Percentiles rank a stretch among this genome's conserved stretches.
phyloP scores from a whole-genome alignment of 306 rosid genomes.

The Morella rubra region DNA sequence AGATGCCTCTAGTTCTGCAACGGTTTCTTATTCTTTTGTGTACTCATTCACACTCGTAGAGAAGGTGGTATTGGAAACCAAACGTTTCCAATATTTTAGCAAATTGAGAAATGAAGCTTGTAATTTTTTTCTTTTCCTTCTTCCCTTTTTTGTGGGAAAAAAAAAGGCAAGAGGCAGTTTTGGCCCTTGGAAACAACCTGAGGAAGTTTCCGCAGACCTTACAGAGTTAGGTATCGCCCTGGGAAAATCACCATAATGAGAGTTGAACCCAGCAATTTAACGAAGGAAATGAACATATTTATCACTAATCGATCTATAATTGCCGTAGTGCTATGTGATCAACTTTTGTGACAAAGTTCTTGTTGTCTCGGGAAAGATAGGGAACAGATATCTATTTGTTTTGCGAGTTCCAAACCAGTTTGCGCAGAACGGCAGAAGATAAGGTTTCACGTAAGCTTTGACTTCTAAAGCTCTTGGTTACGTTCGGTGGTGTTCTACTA shows the following conservation, averaged over 20 bases:
- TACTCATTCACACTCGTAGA: not conserved
- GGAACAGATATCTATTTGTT: not conserved
- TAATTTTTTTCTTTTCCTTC: not conserved
- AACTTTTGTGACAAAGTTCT: not conserved
- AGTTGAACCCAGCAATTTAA: too few species aligned
- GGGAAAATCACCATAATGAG: too few species aligned
- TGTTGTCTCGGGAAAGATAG: not conserved
- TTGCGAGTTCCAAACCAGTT: conserved; percentile 15
- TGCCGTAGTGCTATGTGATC: too few species aligned
- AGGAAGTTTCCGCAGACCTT: not conserved
- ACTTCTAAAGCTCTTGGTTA: conserved; percentile 1
- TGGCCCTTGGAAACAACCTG: not conserved
- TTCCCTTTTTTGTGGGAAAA: too few species aligned
- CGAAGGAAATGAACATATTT: not conserved
- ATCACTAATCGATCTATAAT: not conserved
- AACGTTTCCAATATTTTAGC: not conserved
- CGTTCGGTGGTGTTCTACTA: not conserved
- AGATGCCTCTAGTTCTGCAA: too few species aligned
- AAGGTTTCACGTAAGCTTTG: conserved; percentile 31
- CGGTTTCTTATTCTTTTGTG: too few species aligned
- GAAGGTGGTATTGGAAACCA: not conserved
- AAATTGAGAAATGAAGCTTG: not conserved
- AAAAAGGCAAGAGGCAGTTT: not conserved
- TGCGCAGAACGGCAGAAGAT: conserved; percentile 23
- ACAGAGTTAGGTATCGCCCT: not conserved